These are phyloP conservation scores for Citrus cavaleriei DNA, from an alignment of 345 rosid genomes.

Conservation along the genomic window DNA sequence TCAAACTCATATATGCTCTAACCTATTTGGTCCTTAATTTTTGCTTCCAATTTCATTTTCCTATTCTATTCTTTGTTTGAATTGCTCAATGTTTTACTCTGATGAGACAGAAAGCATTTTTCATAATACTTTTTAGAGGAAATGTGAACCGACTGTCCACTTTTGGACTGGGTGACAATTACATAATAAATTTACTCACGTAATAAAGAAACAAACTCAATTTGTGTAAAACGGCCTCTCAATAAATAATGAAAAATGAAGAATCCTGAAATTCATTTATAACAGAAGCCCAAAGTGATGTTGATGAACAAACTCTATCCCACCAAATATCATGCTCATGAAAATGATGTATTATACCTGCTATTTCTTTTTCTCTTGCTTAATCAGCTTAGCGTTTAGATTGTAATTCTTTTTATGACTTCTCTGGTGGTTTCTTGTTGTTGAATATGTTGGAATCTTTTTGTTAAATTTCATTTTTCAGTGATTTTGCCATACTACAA, in stretches of 20 bases:
- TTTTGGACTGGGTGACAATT: not conserved
- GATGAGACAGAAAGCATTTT: not conserved
- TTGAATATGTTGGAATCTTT: not conserved
- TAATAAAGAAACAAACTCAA: not conserved
- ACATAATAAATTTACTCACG: not conserved
- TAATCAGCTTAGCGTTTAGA: not conserved
- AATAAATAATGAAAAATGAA: not conserved
- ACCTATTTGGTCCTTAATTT: not conserved
- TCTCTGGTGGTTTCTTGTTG: not conserved
- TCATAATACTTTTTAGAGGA: not conserved
- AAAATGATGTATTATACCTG: not conserved
- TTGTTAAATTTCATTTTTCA: conserved; percentile 24
- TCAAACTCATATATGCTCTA: not conserved
- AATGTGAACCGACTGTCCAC: not conserved
- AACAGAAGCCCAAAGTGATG: not conserved
- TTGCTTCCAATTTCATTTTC: not conserved
- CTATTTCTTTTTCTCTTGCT: not conserved
- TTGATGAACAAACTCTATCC: not conserved
- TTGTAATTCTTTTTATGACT: not conserved
- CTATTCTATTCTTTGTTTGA: not conserved
- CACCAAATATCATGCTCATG: not conserved
- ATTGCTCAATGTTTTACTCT: not conserved
- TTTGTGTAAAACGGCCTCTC: not conserved
- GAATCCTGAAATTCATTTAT: not conserved
- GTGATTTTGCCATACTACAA: conserved; percentile 86